A percentile compares a stretch with the other conserved stretches of the same genome.
Evolutionary conservation across 2,329 filamentous ascomycete genomes (phyloP).

Genomic region (Diaporthe longicolla): DNA sequence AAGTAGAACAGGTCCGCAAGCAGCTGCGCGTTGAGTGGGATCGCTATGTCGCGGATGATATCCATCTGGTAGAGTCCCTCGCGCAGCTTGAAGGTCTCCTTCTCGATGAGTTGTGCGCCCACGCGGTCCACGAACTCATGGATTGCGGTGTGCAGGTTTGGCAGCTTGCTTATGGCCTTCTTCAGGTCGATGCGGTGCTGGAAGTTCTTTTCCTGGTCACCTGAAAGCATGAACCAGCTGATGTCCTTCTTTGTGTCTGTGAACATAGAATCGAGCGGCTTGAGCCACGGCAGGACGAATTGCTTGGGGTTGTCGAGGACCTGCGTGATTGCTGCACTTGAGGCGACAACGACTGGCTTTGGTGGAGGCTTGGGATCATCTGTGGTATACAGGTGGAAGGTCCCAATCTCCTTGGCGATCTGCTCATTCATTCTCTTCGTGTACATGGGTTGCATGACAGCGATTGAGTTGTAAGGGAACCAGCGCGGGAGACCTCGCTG

Average conservation of each 20-base stretch:
- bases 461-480: constrained; percentile 45
- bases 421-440: constrained; percentile 57
- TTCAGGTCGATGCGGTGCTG: constrained; percentile 50
- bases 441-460: constrained; percentile 62
- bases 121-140: constrained; percentile 52
- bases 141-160: constrained; percentile 46
- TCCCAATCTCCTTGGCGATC: constrained; percentile 57
- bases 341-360: constrained; percentile 45
- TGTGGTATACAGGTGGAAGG: constrained; percentile 51
- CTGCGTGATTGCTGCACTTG: constrained; percentile 21
- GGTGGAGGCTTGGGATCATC: constrained; percentile 55
- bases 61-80: constrained; percentile 58
- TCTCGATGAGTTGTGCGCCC: constrained; percentile 57
- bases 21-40: constrained; percentile 69
- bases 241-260: constrained; percentile 53
- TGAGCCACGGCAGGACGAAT: constrained; percentile 54
- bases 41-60: constrained; percentile 67
- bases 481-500: constrained; percentile 31
- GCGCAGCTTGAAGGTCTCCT: constrained; percentile 55
- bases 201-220: constrained; percentile 51
- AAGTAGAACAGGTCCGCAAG: constrained; percentile 71
- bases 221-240: constrained; percentile 57
- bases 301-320: constrained; percentile 47
- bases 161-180: constrained; percentile 53
- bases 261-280: constrained; percentile 51